Percentiles rank a stretch among this genome's conserved stretches.
Conservation (phyloP, 1,284 basidiomycete species). For the Cutaneotrichosporon cavernicola region DNA sequence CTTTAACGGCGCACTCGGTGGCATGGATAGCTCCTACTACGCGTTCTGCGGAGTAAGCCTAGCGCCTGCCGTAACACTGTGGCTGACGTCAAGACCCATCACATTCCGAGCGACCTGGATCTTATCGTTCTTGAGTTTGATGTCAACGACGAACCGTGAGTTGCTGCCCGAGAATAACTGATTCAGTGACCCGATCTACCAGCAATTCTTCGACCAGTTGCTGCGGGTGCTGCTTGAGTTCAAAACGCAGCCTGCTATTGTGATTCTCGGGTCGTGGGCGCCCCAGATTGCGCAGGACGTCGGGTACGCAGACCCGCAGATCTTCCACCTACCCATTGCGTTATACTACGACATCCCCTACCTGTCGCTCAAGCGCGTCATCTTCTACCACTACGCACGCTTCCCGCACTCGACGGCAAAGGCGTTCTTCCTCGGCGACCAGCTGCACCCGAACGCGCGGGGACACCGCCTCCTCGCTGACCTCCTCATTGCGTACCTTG, state of each 20-base stretch:
- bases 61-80: neutral
- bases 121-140: slow-evolving; percentile 53
- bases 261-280: slow-evolving; percentile 51
- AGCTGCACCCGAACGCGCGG: slow-evolving; percentile 50
- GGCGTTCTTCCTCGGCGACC: slow-evolving; percentile 46
- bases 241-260: slow-evolving; percentile 45
- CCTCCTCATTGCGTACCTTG: slow-evolving; percentile 49
- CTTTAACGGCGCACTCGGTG: slow-evolving; percentile 50
- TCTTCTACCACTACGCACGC: slow-evolving; percentile 50
- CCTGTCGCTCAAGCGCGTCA: slow-evolving; percentile 48
- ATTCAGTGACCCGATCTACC: slow-evolving; percentile 40
- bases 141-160: slow-evolving; percentile 52
- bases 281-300: slow-evolving; percentile 49
- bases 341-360: slow-evolving; percentile 53
- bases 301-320: slow-evolving; percentile 52
- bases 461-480: slow-evolving; percentile 52
- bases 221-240: slow-evolving; percentile 51
- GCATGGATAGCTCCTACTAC: slow-evolving; percentile 53
- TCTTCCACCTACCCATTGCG: slow-evolving; percentile 50
- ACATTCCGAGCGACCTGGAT: slow-evolving; percentile 48
- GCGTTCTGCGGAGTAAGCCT: slow-evolving; percentile 48
- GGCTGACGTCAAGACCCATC: slow-evolving; percentile 40
- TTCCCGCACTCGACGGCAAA: slow-evolving; percentile 43
- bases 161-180: neutral
- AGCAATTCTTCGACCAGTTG: slow-evolving; percentile 52